phyloP scores from a whole-genome alignment of 345 rosid species.

The Erucastrum elatum region DNA sequence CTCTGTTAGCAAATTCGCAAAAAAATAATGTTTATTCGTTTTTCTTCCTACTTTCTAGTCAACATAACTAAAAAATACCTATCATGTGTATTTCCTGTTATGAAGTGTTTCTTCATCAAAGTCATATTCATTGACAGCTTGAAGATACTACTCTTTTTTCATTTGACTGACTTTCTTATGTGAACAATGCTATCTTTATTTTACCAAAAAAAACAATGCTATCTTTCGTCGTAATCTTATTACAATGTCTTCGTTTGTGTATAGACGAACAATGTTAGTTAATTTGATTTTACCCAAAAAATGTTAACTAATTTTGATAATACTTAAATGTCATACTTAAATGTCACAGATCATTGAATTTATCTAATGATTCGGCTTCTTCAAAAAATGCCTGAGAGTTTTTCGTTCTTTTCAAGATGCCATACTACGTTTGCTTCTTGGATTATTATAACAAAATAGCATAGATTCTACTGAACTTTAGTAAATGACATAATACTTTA shows the following conservation, averaged over 20 bases:
- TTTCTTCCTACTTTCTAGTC: neutral
- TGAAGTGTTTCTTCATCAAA: neutral
- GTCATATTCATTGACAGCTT: conserved; percentile 31
- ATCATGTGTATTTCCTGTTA: neutral
- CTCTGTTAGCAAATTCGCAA: neutral
- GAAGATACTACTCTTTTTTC: neutral
- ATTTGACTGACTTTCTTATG: neutral
- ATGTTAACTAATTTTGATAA: neutral
- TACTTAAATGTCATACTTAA: neutral
- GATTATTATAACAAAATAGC: no score
- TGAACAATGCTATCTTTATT: neutral
- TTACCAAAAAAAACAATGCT: neutral
- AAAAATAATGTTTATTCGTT: neutral
- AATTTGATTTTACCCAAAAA: neutral
- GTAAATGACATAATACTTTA: no score
- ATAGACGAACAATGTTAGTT: neutral
- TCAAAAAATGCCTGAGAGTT: no score
- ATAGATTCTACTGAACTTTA: no score
- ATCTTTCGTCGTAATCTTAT: neutral
- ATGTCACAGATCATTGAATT: neutral
- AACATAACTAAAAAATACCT: neutral
- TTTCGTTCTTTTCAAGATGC: no score
- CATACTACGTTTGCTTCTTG: no score
- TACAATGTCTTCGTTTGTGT: neutral
- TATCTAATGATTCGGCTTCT: neutral